phyloP scores from a whole-genome alignment of 2,329 filamentous ascomycete genomes.

The Periglandula ipomoeae region DNA sequence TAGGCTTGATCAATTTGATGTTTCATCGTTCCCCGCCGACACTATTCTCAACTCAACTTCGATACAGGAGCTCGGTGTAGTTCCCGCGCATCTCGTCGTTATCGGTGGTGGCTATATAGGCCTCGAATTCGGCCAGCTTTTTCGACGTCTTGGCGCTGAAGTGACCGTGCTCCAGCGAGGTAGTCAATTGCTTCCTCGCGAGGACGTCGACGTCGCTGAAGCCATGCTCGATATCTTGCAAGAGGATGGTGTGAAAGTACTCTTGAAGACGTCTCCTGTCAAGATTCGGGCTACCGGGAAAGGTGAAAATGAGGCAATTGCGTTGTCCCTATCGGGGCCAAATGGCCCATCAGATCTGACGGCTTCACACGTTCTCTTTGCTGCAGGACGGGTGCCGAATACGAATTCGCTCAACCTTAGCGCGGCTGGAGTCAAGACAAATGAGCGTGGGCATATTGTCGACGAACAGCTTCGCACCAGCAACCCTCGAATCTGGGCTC shows the following conservation, averaged over 20 bases:
- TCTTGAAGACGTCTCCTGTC: no score
- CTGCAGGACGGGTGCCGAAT: conserved; percentile 40
- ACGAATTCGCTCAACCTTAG: conserved; percentile 34
- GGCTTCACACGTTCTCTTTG: conserved; percentile 40
- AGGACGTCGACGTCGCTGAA: conserved; percentile 39
- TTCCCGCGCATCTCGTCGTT: conserved; percentile 39
- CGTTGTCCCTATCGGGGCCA: no score
- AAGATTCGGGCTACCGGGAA: no score
- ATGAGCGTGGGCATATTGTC: no score
- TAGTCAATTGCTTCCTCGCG: conserved; percentile 31
- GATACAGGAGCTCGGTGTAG: no score
- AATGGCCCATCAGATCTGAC: conserved; percentile 13
- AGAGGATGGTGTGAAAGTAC: conserved; percentile 36
- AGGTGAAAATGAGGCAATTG: no score
- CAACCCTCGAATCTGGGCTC: no score
- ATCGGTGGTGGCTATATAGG: conserved; percentile 45
- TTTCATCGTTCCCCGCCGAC: no score
- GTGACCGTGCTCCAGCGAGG: conserved; percentile 39
- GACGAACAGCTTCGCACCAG: no score
- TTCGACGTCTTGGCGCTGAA: conserved; percentile 37
- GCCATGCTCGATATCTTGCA: conserved; percentile 31
- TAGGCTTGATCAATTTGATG: no score
- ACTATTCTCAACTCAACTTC: no score
- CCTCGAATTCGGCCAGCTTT: conserved; percentile 44
- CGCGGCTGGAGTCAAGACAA: no score